Evolutionary conservation across 352 stramenopile species (phyloP), one percentile per base, ranked within the genome.

Genomic region (Pythium periplocum): DNA sequence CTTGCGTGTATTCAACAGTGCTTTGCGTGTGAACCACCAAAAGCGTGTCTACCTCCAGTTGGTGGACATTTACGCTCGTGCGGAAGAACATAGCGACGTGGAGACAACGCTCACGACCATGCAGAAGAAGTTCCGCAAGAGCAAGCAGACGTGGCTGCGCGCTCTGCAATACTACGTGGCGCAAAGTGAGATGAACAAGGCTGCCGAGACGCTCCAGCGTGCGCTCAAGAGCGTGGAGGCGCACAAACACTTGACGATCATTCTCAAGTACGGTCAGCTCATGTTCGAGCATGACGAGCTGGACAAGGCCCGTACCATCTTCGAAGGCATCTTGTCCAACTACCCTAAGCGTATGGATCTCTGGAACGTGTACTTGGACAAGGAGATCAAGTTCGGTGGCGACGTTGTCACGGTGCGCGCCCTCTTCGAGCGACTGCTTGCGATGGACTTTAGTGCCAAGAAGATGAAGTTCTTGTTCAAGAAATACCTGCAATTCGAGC

Each of bases 381-480:
- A 98, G 73, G 96, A 99, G 77, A 85, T 98, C 55, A 98, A 98
- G 74, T 93, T 58, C 51, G 80, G 92, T 45, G 68, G 71, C 54
- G 84, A 92, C 37, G 67, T 85, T 2, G 75, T 71, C 1, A 69
- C 86, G n/a, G 93, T 96, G 47, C 82, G 96, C 37, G 66, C 74
- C 30, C 75, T 98, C 45, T 97, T 98, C 47, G 82, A 96, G 55
- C 90, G 86, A 9, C 70, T 97, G n/a, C 55, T 97, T 12, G 83
- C 85, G 17, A 94, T 98, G 76, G 95, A 98, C 35, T 97, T 98
- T 45, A 96, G 80, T 6, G 83, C 96, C 57, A 98, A 98, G 68
- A 97, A 98, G 83, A 98, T 99, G 93, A 98, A 98, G 74, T 97
- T 94, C 58, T 62, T 98, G 55, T 99, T 99, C 78, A 98, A 98